Conservation (phyloP, 202 grass and related monocot genomes). For the Zizania palustris region DNA sequence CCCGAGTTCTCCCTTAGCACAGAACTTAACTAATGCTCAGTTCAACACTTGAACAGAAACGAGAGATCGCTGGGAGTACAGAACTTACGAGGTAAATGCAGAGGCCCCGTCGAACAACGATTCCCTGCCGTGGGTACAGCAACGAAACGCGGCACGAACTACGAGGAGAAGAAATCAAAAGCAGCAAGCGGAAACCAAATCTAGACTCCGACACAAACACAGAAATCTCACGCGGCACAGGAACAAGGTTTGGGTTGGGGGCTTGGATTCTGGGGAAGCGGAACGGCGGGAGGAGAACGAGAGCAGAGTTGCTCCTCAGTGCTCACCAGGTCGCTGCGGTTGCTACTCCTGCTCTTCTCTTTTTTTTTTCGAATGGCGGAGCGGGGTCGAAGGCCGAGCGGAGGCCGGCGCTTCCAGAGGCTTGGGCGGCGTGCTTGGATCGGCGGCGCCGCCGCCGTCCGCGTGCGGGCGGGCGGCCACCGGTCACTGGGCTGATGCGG, state of each 20-base stretch:
- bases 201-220: not conserved
- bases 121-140: not conserved
- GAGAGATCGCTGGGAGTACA: not conserved
- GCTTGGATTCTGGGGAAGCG: not conserved
- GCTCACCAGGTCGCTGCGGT: slow-evolving; percentile 37
- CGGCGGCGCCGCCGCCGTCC: not conserved
- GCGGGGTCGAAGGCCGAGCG: slow-evolving; percentile 5
- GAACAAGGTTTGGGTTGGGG: not conserved
- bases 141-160: not conserved
- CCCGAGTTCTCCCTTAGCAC: not conserved
- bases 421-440: not conserved
- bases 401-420: not conserved
- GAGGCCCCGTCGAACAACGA: slow-evolving; percentile 2
- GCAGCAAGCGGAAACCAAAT: slow-evolving; percentile 7
- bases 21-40: not conserved
- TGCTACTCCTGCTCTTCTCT: not conserved
- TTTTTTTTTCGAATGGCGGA: slow-evolving; percentile 14
- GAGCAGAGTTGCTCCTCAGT: slow-evolving; percentile 8
- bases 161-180: not conserved
- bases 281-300: not conserved
- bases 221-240: not conserved
- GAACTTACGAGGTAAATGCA: not conserved
- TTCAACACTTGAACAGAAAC: not conserved
- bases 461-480: not conserved
- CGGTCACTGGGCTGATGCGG: slow-evolving; percentile 6